Base-by-base conservation (phyloP, 1,284 basidiomycete genomes). In the Rugosomyces carneus region DNA sequence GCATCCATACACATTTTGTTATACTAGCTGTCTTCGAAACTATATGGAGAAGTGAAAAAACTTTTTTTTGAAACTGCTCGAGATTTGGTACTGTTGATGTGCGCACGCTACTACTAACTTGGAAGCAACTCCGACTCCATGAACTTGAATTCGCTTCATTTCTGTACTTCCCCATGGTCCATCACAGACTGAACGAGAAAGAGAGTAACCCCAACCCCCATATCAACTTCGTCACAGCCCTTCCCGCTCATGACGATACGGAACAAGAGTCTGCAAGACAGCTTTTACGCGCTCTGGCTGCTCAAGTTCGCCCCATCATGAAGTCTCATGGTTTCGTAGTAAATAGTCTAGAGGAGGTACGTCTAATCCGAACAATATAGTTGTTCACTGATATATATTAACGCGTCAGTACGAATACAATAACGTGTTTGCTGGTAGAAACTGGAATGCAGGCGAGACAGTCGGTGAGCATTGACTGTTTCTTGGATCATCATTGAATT, bases 271-370 rank as follows among this genome's bases (percentile, higher is more conserved):
- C 78, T 47, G 78, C 81, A 10, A 72, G 73, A 35, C 81, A 87
- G 57, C 71, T 86, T 31, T 67, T 90, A 43, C 74, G 84, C 10
- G 84, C 85, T 4, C 66, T 90, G 29, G 87, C 86, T 0, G 88
- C 87, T 3, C 87, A 90, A 64, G 82, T 90, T 24, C 73, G 76
- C 53, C 88, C 88, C 3, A 60, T 89, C 23, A 90, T 90, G 87
- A 87, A 87, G 57, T 64, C 70, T 1, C 81, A 89, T 53, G 86
- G 85, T 0, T 84, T 89, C 54, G 63, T 58, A 0, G 75, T 89
- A 15, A 90, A 89, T 56, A 85, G 81, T 50, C 67, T 90, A 18
- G 87, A 89, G 66, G 87, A 89, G 77, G 87, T 84, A 56, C 37
- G 69, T 42, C 13, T 15, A 10, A 26, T 27, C 32, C 11, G 38